Percentiles rank a stretch among this genome's conserved stretches.
phyloP scores from a whole-genome alignment of 1,284 basidiomycete species.

The Anthracocystis setariae region DNA sequence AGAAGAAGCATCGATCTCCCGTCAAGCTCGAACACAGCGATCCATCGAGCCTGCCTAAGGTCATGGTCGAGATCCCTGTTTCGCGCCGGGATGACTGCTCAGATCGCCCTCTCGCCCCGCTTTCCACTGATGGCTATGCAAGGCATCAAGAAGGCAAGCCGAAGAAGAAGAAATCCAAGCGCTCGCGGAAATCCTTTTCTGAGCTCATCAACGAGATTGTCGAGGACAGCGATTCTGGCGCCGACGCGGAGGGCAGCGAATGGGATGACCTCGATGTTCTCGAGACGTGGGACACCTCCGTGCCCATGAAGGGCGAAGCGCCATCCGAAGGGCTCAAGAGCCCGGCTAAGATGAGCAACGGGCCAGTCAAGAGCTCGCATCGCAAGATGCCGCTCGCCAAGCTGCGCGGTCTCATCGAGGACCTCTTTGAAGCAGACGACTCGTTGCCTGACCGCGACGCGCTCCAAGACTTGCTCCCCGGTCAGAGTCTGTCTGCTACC shows the following conservation, averaged over 20 bases:
- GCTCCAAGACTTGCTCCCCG: constrained; percentile 70
- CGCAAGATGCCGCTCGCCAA: constrained; percentile 75
- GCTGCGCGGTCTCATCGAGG: constrained; percentile 78
- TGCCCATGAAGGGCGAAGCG: constrained; percentile 3
- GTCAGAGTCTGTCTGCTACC: constrained; percentile 76
- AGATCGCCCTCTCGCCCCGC: background rate
- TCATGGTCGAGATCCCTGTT: constrained; percentile 7
- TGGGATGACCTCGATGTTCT: constrained; percentile 47
- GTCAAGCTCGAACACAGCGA: constrained; percentile 17
- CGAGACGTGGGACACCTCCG: constrained; percentile 18
- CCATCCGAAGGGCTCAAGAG: constrained; percentile 16
- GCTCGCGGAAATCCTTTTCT: constrained; percentile 23
- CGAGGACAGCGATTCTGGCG: constrained; percentile 42
- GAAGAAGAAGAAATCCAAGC: constrained; percentile 31
- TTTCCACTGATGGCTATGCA: background rate
- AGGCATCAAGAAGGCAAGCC: constrained; percentile 9
- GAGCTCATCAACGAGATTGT: constrained; percentile 40
- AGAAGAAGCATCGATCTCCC: constrained; percentile 5
- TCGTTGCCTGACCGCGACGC: constrained; percentile 76
- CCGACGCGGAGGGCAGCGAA: constrained; percentile 51
- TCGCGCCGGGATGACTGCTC: background rate
- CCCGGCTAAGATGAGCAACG: constrained; percentile 39
- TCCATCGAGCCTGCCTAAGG: background rate
- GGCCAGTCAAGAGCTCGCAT: constrained; percentile 42
- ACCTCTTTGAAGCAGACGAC: constrained; percentile 89